These are phyloP conservation scores for Kodamaea arcana DNA, from an alignment of 1,139 yeast species.

Conservation along the genomic window DNA sequence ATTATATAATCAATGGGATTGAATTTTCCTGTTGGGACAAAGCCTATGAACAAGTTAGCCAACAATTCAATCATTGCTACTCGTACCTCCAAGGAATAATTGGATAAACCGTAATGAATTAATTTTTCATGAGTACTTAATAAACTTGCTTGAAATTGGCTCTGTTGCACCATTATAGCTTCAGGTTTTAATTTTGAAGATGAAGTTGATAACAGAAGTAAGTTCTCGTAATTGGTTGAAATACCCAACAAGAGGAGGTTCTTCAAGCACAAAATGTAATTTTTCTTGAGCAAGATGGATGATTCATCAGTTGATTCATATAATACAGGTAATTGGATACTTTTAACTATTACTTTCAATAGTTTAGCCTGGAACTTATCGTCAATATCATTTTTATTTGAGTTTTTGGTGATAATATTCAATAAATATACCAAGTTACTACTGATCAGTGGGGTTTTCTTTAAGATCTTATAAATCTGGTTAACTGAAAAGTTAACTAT, in stretches of 20 bases:
- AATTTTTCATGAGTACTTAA: slow-evolving; percentile 30
- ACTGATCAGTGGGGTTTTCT: slow-evolving; percentile 29
- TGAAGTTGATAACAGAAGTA: slow-evolving; percentile 32
- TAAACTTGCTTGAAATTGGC: slow-evolving; percentile 32
- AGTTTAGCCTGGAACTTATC: slow-evolving; percentile 39
- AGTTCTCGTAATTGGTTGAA: slow-evolving; percentile 36
- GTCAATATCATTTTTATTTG: slow-evolving; percentile 38
- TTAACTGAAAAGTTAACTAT: slow-evolving; percentile 32
- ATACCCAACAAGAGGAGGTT: slow-evolving; percentile 32
- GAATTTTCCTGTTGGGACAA: slow-evolving; percentile 40
- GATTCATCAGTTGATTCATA: slow-evolving; percentile 18
- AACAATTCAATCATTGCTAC: slow-evolving; percentile 36
- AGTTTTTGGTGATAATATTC: slow-evolving; percentile 31
- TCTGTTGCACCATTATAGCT: slow-evolving; percentile 38
- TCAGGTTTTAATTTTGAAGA: slow-evolving; percentile 44
- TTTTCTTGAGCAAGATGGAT: slow-evolving; percentile 27
- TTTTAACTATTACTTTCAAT: slow-evolving; percentile 30
- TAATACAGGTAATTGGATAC: slow-evolving; percentile 17
- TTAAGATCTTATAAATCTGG: slow-evolving; percentile 39
- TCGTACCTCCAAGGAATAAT: slow-evolving; percentile 33
- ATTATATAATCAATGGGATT: slow-evolving; percentile 33
- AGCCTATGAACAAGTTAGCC: slow-evolving; percentile 32
- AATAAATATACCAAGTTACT: slow-evolving; percentile 31
- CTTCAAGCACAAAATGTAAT: slow-evolving; percentile 31
- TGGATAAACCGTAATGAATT: slow-evolving; percentile 28